These are phyloP conservation scores for Kodamaea fukazawae DNA, from an alignment of 805 yeast species.

Conservation along the genomic window DNA sequence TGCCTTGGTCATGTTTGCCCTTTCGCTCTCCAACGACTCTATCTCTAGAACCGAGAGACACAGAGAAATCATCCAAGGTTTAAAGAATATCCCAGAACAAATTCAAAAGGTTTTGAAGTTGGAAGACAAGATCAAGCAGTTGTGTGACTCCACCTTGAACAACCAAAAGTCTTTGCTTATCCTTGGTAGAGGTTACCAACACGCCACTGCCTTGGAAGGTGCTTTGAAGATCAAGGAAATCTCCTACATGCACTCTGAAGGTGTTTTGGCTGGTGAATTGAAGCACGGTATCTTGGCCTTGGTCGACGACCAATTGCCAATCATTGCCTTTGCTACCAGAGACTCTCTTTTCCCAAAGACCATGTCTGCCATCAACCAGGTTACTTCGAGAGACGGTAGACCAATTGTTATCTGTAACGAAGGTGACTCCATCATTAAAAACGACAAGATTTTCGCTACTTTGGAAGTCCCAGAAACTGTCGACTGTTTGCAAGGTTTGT, in stretches of 20 bases:
- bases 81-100: conserved; percentile 80
- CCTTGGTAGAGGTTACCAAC: conserved; percentile 96
- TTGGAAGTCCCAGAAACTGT: conserved; percentile 93
- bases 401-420: conserved; percentile 90
- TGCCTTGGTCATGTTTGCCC: conserved; percentile 94
- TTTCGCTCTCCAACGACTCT: conserved; percentile 90
- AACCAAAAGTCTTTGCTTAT: conserved; percentile 83
- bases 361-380: conserved; percentile 93
- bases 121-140: conserved; percentile 67
- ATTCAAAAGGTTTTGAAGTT: conserved; percentile 72
- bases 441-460: conserved; percentile 59
- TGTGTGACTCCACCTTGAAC: conserved; percentile 71
- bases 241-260: conserved; percentile 98
- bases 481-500: conserved; percentile 94
- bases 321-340: conserved; percentile 92
- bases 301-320: conserved; percentile 91
- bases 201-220: conserved; percentile 96
- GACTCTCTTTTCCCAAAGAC: conserved; percentile 96
- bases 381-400: conserved; percentile 94
- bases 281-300: conserved; percentile 97
- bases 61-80: conserved; percentile 79
- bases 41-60: conserved; percentile 76
- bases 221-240: conserved; percentile 97
- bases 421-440: conserved; percentile 64
- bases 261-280: conserved; percentile 97